These are phyloP conservation scores for Solanum hybrid DNA, from an alignment of 305 asterid species.

Conservation along the genomic window DNA sequence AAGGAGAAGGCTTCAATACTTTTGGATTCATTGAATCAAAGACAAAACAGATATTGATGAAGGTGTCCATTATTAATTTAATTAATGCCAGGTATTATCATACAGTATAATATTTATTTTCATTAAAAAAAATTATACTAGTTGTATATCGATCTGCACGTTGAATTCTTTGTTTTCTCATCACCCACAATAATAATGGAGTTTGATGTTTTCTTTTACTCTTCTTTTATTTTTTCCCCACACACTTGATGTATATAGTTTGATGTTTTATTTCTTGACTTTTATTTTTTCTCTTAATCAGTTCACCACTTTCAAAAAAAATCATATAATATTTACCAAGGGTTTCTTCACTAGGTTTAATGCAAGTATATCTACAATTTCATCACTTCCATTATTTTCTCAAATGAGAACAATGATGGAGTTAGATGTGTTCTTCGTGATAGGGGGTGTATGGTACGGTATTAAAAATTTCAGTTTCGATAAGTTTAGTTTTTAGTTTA, in stretches of 20 bases:
- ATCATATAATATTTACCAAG: not conserved
- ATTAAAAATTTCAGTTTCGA: not conserved
- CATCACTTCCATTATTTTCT: not conserved
- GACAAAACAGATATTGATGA: not conserved
- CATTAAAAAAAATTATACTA: not conserved
- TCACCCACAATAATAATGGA: not conserved
- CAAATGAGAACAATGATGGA: not conserved
- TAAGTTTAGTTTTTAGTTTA: not conserved
- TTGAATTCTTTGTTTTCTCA: not conserved
- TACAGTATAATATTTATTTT: not conserved
- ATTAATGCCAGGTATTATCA: not conserved
- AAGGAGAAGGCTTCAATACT: not conserved
- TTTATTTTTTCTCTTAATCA: not conserved
- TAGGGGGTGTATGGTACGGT: not conserved
- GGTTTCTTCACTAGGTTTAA: not conserved
- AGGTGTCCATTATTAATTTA: not conserved
- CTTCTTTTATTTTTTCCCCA: not conserved
- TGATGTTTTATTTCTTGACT: not conserved
- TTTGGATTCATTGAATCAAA: not conserved
- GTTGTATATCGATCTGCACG: not conserved
- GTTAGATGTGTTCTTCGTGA: not conserved
- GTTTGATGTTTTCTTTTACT: not conserved
- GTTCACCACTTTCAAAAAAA: not conserved
- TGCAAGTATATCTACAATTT: not conserved
- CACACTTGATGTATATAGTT: not conserved